Evolutionary conservation across 1,284 basidiomycete species (phyloP).

Genomic region (Boletus sp.): DNA sequence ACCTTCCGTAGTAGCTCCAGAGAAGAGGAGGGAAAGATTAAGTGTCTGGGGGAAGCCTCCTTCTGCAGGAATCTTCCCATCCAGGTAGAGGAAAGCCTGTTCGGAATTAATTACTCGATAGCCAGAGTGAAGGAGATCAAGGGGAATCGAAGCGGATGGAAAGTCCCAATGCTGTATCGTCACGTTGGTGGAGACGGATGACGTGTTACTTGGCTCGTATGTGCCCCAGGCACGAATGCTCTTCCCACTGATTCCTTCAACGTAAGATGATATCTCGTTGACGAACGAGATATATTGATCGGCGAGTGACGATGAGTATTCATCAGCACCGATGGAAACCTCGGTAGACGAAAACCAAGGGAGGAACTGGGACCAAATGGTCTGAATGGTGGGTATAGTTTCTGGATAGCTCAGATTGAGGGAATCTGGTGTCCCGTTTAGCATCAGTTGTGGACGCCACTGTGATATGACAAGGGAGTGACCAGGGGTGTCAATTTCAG

Average conservation of each 20-base stretch:
- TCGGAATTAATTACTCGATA: slow-evolving; percentile 38
- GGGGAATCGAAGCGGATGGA: slow-evolving; percentile 33
- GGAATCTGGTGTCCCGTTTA: slow-evolving; percentile 30
- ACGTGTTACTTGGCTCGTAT: slow-evolving; percentile 30
- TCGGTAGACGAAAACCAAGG: slow-evolving; percentile 37
- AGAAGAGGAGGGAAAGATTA: slow-evolving; percentile 31
- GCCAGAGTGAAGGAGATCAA: slow-evolving; percentile 32
- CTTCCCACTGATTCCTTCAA: slow-evolving; percentile 29
- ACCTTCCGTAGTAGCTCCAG: slow-evolving; percentile 27
- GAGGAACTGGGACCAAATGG: slow-evolving; percentile 37
- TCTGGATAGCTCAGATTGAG: slow-evolving; percentile 36
- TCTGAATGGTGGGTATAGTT: slow-evolving; percentile 35
- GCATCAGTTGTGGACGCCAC: slow-evolving; percentile 36
- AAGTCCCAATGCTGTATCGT: slow-evolving; percentile 41
- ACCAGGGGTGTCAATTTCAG: slow-evolving; percentile 38
- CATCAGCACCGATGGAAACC: slow-evolving; percentile 40
- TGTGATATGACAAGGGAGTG: slow-evolving; percentile 37
- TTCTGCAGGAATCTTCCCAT: slow-evolving; percentile 34
- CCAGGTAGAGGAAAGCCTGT: slow-evolving; percentile 36
- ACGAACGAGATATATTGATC: slow-evolving; percentile 37
- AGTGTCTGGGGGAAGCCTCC: slow-evolving; percentile 34
- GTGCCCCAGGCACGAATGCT: slow-evolving; percentile 34
- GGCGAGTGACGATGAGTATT: slow-evolving; percentile 34
- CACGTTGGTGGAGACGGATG: slow-evolving; percentile 32
- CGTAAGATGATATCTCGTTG: slow-evolving; percentile 35